Conservation (phyloP, 176 grass and related monocot genomes). For the Secale cereale region DNA sequence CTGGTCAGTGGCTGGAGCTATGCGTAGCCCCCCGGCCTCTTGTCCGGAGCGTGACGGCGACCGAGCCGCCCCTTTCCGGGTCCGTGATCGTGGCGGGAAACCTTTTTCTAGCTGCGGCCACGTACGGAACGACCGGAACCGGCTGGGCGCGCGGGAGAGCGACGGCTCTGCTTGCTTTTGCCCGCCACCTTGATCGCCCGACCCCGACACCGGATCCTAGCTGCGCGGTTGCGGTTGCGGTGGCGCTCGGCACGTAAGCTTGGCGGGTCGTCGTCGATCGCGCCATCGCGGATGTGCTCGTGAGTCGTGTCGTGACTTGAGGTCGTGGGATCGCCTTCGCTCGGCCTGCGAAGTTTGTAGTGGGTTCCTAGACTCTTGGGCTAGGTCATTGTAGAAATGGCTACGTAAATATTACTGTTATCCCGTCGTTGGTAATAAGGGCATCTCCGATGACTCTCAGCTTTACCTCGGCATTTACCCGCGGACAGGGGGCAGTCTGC, state of each 20-base stretch:
- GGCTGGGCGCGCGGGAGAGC: background rate
- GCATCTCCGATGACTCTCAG: too few species aligned
- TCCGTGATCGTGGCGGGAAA: background rate
- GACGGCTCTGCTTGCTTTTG: background rate
- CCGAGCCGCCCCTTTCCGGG: background rate
- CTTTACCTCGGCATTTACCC: too few species aligned
- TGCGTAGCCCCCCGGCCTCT: background rate
- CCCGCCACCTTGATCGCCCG: background rate
- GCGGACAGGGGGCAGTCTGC: too few species aligned
- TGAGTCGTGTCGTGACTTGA: background rate
- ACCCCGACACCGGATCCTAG: background rate
- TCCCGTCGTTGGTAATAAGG: too few species aligned
- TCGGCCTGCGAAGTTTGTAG: too few species aligned
- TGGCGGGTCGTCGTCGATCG: background rate
- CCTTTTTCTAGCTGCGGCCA: background rate
- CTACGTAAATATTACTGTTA: too few species aligned
- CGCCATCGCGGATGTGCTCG: background rate
- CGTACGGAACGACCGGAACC: background rate
- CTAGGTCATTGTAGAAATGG: too few species aligned
- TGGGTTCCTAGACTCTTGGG: too few species aligned
- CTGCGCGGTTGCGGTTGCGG: background rate
- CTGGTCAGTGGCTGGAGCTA: background rate
- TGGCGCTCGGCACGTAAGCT: background rate
- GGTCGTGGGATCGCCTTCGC: background rate
- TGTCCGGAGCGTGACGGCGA: background rate